A percentile compares a stretch with the other conserved stretches of the same genome.
These are phyloP conservation scores for Phycomyces blakesleeanus DNA, from an alignment of 192 early-diverging fungal species.

Conservation along the genomic window DNA sequence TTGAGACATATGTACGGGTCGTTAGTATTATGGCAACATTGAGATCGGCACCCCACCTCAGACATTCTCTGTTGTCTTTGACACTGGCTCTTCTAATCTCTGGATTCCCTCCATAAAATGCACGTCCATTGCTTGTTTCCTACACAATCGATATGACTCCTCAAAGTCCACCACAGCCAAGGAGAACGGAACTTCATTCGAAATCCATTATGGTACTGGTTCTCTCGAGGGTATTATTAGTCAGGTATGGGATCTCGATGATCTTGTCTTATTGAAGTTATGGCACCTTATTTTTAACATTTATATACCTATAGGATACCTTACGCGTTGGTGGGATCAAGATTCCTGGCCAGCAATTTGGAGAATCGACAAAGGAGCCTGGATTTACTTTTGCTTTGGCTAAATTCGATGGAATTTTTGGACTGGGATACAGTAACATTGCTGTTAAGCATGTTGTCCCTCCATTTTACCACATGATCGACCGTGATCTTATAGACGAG, in stretches of 20 bases:
- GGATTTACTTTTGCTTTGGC: constrained; percentile 92
- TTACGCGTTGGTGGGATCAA: constrained; percentile 73
- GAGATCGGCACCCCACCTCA: constrained; percentile 85
- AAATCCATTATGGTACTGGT: constrained; percentile 92
- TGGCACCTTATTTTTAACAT: too few relatives aligned
- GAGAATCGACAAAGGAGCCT: constrained; percentile 93
- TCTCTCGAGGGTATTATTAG: constrained; percentile 91
- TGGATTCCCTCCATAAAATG: constrained; percentile 96
- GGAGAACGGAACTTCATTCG: constrained; percentile 90
- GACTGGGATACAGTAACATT: constrained; percentile 83
- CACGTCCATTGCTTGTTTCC: constrained; percentile 89
- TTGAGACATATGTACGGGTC: constrained; percentile 13
- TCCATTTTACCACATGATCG: constrained; percentile 91
- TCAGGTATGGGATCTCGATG: constrained; percentile 1
- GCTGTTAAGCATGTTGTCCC: constrained; percentile 85
- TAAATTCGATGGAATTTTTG: constrained; percentile 95
- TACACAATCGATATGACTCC: constrained; percentile 85
- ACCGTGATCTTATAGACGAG: constrained; percentile 74
- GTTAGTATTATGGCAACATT: constrained; percentile 90
- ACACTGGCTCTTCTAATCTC: constrained; percentile 92
- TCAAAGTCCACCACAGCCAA: constrained; percentile 72
- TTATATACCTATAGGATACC: constrained; percentile 40
- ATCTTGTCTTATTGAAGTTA: too few relatives aligned
- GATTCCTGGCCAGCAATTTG: constrained; percentile 79
- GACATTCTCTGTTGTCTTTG: constrained; percentile 89